Conservation (phyloP, 345 rosid genomes). For the Stellera chamaejasme region DNA sequence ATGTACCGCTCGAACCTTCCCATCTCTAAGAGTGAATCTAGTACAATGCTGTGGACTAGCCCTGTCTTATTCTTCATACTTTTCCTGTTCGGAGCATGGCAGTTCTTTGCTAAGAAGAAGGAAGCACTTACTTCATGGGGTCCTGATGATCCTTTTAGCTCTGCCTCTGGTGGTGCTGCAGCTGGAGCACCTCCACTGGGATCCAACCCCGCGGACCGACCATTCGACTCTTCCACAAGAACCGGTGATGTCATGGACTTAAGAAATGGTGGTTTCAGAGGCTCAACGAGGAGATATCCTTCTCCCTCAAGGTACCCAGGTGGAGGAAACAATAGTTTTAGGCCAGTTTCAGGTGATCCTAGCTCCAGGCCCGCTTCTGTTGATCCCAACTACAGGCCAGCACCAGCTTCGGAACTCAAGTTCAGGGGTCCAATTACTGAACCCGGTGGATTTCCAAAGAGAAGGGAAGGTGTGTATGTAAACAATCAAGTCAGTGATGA, state of each 20-base stretch:
- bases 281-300: constrained; percentile 40
- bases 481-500: constrained; percentile 58
- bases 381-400: constrained; percentile 42
- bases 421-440: constrained; percentile 54
- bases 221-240: constrained; percentile 62
- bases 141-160: constrained; percentile 71
- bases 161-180: constrained; percentile 25
- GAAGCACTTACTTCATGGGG: constrained; percentile 96
- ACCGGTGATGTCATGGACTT: constrained; percentile 50
- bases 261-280: constrained; percentile 41
- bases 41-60: constrained; percentile 69
- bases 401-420: constrained; percentile 44
- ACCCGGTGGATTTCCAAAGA: constrained; percentile 44
- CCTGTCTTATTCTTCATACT: constrained; percentile 80
- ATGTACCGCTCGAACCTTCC: constrained; percentile 78
- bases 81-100: constrained; percentile 85
- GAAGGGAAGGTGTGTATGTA: constrained; percentile 52
- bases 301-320: constrained; percentile 63
- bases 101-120: constrained; percentile 93
- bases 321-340: constrained; percentile 50
- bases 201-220: constrained; percentile 44
- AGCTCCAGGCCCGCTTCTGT: constrained; percentile 46
- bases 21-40: constrained; percentile 49
- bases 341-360: constrained; percentile 46
- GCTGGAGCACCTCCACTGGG: constrained; percentile 36